Percentiles rank a stretch among this genome's conserved stretches.
Conservation (phyloP, 208 protist genomes). For the Novymonas esmeraldas region DNA sequence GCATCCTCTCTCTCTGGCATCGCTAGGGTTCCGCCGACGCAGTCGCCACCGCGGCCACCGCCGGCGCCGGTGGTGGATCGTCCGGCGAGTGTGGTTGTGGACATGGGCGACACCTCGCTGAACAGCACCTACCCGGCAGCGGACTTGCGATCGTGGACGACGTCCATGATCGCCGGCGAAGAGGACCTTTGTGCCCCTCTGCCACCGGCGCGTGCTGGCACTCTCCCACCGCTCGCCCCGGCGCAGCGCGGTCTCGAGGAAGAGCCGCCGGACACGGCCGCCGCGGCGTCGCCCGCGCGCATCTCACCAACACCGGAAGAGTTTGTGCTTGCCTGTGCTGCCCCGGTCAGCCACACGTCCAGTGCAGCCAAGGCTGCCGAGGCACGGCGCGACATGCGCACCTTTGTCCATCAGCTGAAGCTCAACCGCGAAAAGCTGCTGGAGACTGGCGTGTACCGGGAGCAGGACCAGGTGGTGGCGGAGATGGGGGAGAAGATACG, state of each 20-base stretch:
- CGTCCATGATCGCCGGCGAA: conserved; percentile 10
- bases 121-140: conserved; percentile 27
- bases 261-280: background rate
- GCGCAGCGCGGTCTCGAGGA: conserved; percentile 16
- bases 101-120: conserved; percentile 37
- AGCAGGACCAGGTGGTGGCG: conserved; percentile 55
- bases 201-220: conserved; percentile 22
- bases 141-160: conserved; percentile 24
- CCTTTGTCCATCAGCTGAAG: conserved; percentile 82
- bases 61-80: background rate
- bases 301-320: conserved; percentile 52
- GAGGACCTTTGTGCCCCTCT: conserved; percentile 7
- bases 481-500: conserved; percentile 89
- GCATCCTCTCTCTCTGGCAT: conserved; percentile 5
- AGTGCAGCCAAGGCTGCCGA: conserved; percentile 24
- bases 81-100: conserved; percentile 17
- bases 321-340: conserved; percentile 43
- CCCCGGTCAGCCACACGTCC: conserved; percentile 5
- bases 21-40: background rate
- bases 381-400: conserved; percentile 66
- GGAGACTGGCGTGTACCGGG: conserved; percentile 82
- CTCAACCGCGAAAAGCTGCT: conserved; percentile 78
- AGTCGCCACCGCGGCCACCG: background rate
- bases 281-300: background rate
- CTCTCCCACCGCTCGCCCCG: conserved; percentile 30